Evolutionary conservation across 2,329 filamentous ascomycete species (phyloP).

Genomic region (Massarina eburnea): DNA sequence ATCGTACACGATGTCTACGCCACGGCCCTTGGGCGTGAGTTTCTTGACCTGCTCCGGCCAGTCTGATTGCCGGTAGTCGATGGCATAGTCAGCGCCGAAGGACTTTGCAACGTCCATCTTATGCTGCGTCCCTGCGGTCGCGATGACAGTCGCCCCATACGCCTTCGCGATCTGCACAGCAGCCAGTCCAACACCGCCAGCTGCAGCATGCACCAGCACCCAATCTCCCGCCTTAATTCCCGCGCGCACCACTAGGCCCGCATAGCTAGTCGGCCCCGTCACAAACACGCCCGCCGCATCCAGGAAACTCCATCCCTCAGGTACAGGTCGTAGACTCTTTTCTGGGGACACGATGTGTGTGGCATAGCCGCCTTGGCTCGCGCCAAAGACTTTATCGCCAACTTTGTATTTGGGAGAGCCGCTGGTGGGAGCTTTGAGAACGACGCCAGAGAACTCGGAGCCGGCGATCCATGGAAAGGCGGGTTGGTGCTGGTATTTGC

Average conservation of each 20-base stretch:
- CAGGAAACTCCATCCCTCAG: conserved; percentile 76
- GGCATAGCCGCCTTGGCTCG: conserved; percentile 82
- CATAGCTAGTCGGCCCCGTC: conserved; percentile 88
- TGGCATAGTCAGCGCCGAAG: conserved; percentile 81
- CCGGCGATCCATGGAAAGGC: conserved; percentile 86
- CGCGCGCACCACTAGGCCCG: conserved; percentile 76
- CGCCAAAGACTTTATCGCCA: conserved; percentile 85
- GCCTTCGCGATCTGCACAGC: conserved; percentile 95
- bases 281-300: conserved; percentile 90
- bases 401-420: conserved; percentile 65
- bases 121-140: conserved; percentile 77
- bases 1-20: conserved; percentile 94
- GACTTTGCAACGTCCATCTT: conserved; percentile 77
- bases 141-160: conserved; percentile 87
- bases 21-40: conserved; percentile 69
- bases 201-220: conserved; percentile 89
- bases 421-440: conserved; percentile 66
- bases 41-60: conserved; percentile 72
- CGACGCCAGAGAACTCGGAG: conserved; percentile 79
- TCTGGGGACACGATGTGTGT: conserved; percentile 72
- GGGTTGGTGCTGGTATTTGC: conserved; percentile 93
- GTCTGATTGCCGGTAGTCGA: conserved; percentile 71
- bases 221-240: conserved; percentile 75
- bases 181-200: conserved; percentile 86
- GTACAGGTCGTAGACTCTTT: conserved; percentile 69